These are phyloP conservation scores for Saturnispora serradocipensis DNA, from an alignment of 805 yeast species.

Conservation along the genomic window DNA sequence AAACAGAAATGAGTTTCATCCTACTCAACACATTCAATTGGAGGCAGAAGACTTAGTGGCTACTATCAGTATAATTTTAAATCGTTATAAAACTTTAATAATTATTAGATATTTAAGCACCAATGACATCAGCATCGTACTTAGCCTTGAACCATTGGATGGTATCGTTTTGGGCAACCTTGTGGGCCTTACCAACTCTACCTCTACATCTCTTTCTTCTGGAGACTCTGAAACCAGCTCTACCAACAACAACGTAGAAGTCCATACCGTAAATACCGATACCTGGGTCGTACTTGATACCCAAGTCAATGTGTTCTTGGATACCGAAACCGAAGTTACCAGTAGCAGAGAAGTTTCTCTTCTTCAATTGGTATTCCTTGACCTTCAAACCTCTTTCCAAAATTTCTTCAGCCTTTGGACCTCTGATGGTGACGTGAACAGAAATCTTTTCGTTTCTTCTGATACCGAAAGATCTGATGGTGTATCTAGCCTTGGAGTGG, in stretches of 20 bases:
- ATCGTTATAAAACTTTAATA: constrained; percentile 14
- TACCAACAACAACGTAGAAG: constrained; percentile 98
- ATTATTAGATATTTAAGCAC: constrained; percentile 38
- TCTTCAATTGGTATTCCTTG: constrained; percentile 95
- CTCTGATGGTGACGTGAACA: constrained; percentile 98
- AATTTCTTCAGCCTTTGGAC: constrained; percentile 99
- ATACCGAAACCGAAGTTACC: constrained; percentile 99
- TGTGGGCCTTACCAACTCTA: constrained; percentile 86
- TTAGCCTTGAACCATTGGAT: constrained; percentile 98
- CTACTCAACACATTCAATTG: too few relatives aligned
- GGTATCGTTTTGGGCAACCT: constrained; percentile 86
- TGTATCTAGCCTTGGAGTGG: constrained; percentile 99
- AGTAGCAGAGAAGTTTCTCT: constrained; percentile 93
- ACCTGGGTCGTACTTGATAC: constrained; percentile 99
- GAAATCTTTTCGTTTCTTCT: constrained; percentile 99
- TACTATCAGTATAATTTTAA: neutral
- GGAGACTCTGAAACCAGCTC: constrained; percentile 98
- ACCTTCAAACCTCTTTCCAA: constrained; percentile 99
- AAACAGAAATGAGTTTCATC: too few relatives aligned
- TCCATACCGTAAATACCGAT: constrained; percentile 99
- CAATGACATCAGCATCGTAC: constrained; percentile 97
- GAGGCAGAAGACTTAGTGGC: too few relatives aligned
- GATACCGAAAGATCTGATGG: constrained; percentile 99
- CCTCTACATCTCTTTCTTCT: constrained; percentile 95
- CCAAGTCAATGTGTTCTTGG: constrained; percentile 98